A percentile compares a stretch with the other conserved stretches of the same genome.
Conservation (phyloP, 345 rosid genomes). For the Rhodamnia argentea region DNA sequence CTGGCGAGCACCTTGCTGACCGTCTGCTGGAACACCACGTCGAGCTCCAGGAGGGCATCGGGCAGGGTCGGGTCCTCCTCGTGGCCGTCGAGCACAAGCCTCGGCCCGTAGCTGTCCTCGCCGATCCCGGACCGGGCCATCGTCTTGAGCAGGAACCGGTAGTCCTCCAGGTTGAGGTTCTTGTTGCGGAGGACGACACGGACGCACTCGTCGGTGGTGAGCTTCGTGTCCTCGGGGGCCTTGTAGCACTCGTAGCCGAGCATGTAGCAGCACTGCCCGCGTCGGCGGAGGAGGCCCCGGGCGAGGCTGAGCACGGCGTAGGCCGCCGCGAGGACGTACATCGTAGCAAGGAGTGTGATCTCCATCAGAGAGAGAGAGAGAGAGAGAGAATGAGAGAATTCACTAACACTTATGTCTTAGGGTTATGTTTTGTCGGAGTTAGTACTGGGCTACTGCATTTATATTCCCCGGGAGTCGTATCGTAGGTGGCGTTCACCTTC, state of each 20-base stretch:
- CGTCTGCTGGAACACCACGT: conserved; percentile 43
- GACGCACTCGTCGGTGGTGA: conserved; percentile 37
- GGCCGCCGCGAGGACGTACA: conserved; percentile 11
- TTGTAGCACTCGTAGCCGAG: conserved; percentile 62
- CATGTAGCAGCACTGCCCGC: conserved; percentile 45
- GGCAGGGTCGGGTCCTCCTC: conserved; percentile 29
- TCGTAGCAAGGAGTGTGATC: conserved; percentile 7
- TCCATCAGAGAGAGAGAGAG: conserved; percentile 17
- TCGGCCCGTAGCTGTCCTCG: conserved; percentile 60
- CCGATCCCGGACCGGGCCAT: conserved; percentile 64
- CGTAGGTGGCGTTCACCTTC: background rate
- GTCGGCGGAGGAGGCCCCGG: conserved; percentile 17
- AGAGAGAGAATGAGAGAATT: background rate
- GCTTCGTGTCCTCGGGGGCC: conserved; percentile 31
- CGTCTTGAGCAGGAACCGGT: conserved; percentile 49
- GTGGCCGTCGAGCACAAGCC: conserved; percentile 34
- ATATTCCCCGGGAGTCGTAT: background rate
- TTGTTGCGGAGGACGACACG: conserved; percentile 35
- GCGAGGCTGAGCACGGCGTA: conserved; percentile 10
- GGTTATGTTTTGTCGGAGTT: background rate
- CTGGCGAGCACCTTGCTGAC: conserved; percentile 45
- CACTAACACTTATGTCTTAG: background rate
- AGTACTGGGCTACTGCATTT: background rate
- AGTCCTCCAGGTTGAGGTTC: conserved; percentile 50
- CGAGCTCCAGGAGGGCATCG: conserved; percentile 43